Percentiles rank a stretch among this genome's conserved stretches.
These are phyloP conservation scores for Ganoderma lucidum DNA, from an alignment of 1,284 basidiomycete genomes.

Conservation along the genomic window DNA sequence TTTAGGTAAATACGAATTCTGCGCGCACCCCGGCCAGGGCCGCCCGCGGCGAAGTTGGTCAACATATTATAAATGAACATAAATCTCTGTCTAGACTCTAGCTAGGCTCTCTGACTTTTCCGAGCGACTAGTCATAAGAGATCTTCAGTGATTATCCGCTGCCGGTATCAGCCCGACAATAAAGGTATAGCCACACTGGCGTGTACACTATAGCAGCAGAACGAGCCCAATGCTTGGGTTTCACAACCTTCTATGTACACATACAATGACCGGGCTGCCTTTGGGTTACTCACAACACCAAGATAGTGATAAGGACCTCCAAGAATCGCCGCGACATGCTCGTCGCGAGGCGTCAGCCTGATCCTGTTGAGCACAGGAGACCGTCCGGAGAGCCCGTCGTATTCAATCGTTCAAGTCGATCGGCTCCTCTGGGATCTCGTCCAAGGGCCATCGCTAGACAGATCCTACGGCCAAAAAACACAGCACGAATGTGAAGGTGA, in stretches of 20 bases:
- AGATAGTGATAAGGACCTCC: background rate
- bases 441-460: slow-evolving; percentile 32
- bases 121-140: too few relatives aligned
- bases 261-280: too few relatives aligned
- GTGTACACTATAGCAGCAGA: too few relatives aligned
- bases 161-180: too few relatives aligned
- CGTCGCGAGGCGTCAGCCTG: slow-evolving; percentile 16
- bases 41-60: background rate
- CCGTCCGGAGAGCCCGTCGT: slow-evolving; percentile 27
- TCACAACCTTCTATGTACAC: too few relatives aligned
- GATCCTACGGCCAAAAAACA: slow-evolving; percentile 34
- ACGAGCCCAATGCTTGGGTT: too few relatives aligned
- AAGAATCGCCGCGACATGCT: slow-evolving; percentile 11
- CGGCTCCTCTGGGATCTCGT: slow-evolving; percentile 16
- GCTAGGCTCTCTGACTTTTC: background rate
- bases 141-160: too few relatives aligned
- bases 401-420: slow-evolving; percentile 24
- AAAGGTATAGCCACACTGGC: too few relatives aligned
- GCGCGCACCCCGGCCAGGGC: background rate
- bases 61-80: too few relatives aligned
- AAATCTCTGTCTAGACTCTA: background rate
- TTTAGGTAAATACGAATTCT: slow-evolving; percentile 1
- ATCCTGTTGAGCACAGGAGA: slow-evolving; percentile 24
- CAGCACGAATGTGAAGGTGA: background rate
- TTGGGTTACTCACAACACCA: too few relatives aligned